Conservation (phyloP, 1,139 yeast species). For the Citeromyces hawaiiensis region DNA sequence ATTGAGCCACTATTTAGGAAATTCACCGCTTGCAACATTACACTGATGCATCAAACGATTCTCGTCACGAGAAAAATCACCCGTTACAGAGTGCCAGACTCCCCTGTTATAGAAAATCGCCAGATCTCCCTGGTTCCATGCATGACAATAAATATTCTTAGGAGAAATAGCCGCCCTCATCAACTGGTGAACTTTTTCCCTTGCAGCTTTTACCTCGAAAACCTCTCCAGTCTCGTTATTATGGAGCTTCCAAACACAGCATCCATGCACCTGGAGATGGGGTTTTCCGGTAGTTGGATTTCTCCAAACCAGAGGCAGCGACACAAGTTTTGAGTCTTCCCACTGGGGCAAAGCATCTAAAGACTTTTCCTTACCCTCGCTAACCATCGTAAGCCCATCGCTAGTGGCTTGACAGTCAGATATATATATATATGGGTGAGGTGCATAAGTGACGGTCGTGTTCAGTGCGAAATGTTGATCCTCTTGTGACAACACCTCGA, state of each 20-base stretch:
- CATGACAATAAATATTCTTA: slow-evolving; percentile 59
- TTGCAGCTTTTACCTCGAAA: slow-evolving; percentile 54
- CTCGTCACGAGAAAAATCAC: slow-evolving; percentile 68
- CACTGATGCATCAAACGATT: slow-evolving; percentile 86
- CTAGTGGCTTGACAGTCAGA: slow-evolving; percentile 70
- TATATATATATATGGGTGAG: slow-evolving; percentile 81
- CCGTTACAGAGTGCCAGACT: slow-evolving; percentile 84
- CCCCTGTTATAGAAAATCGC: slow-evolving; percentile 81
- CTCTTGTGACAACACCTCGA: slow-evolving; percentile 46
- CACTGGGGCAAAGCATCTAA: slow-evolving; percentile 63
- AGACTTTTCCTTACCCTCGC: slow-evolving; percentile 60
- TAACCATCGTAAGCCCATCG: slow-evolving; percentile 76
- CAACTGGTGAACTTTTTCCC: slow-evolving; percentile 51
- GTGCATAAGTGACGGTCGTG: slow-evolving; percentile 77
- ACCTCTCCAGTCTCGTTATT: slow-evolving; percentile 43
- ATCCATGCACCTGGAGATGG: slow-evolving; percentile 77
- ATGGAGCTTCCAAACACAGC: slow-evolving; percentile 60
- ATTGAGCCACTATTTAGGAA: background rate
- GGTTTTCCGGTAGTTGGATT: slow-evolving; percentile 78
- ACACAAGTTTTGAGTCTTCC: slow-evolving; percentile 67
- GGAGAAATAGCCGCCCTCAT: slow-evolving; percentile 86
- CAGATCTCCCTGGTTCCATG: slow-evolving; percentile 73
- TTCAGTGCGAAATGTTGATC: slow-evolving; percentile 62
- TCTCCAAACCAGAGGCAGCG: slow-evolving; percentile 81
- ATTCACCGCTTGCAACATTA: slow-evolving; percentile 65